A percentile compares a stretch with the other conserved stretches of the same genome.
These are phyloP conservation scores for Meyerozyma athensensis DNA, from an alignment of 1,139 yeast genomes.

Conservation along the genomic window DNA sequence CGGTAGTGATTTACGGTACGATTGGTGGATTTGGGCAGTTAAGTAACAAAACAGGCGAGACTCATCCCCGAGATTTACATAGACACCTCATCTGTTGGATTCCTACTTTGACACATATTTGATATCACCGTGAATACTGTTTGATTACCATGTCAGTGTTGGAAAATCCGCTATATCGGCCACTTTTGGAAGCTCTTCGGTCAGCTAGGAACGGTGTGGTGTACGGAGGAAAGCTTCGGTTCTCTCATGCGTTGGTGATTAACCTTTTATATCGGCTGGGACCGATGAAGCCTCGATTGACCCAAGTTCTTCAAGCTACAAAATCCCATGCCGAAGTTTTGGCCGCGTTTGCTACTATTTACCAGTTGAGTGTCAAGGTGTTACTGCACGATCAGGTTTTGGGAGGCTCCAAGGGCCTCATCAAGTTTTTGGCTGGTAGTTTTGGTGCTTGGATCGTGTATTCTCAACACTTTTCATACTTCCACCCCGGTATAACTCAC, in stretches of 20 bases:
- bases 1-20: too few species aligned
- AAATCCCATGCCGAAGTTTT: slow-evolving; percentile 62
- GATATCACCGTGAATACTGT: too few species aligned
- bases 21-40: too few species aligned
- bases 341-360: slow-evolving; percentile 62
- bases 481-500: slow-evolving; percentile 49
- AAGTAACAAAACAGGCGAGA: too few species aligned
- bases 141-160: slow-evolving; percentile 9
- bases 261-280: slow-evolving; percentile 50
- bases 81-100: too few species aligned
- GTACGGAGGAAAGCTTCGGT: slow-evolving; percentile 71
- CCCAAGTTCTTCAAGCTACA: slow-evolving; percentile 53
- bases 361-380: slow-evolving; percentile 38
- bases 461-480: slow-evolving; percentile 49
- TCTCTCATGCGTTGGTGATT: slow-evolving; percentile 70
- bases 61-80: too few species aligned
- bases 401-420: slow-evolving; percentile 28
- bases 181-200: slow-evolving; percentile 35
- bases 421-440: slow-evolving; percentile 59
- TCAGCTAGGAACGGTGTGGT: slow-evolving; percentile 52
- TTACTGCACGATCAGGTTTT: slow-evolving; percentile 31
- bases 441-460: slow-evolving; percentile 64
- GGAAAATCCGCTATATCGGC: slow-evolving; percentile 21
- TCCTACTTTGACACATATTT: too few species aligned
- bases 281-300: slow-evolving; percentile 43